phyloP scores from a whole-genome alignment of 306 rosid genomes.

The Abrus precatorius region DNA sequence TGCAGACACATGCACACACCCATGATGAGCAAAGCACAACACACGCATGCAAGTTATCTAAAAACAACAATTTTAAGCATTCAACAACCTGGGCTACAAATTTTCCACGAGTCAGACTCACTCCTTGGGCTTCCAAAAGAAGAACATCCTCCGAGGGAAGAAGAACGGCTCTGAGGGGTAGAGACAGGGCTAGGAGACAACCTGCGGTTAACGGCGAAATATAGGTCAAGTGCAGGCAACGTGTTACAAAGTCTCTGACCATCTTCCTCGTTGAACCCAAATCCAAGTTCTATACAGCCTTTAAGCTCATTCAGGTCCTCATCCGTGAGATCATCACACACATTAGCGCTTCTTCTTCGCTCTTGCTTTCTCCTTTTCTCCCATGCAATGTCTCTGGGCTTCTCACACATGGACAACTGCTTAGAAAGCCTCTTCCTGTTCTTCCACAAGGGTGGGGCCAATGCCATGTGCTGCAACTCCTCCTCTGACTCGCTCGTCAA shows the following conservation, averaged over 20 bases:
- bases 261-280: constrained; percentile 94
- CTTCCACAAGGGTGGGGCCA: constrained; percentile 59
- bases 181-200: constrained; percentile 74
- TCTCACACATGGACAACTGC: constrained; percentile 80
- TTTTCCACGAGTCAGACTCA: constrained; percentile 82
- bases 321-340: constrained; percentile 63
- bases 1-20: constrained; percentile 35
- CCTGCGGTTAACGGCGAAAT: constrained; percentile 86
- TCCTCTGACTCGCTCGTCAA: constrained; percentile 51
- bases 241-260: constrained; percentile 76
- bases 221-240: constrained; percentile 94
- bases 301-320: constrained; percentile 85
- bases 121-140: constrained; percentile 69
- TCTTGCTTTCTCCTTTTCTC: constrained; percentile 80
- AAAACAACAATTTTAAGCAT: neutral
- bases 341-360: constrained; percentile 44
- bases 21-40: neutral
- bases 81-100: constrained; percentile 81
- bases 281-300: constrained; percentile 91
- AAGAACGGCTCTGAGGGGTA: constrained; percentile 68
- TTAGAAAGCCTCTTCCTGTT: constrained; percentile 62
- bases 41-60: neutral
- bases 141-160: constrained; percentile 66
- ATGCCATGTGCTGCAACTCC: constrained; percentile 63
- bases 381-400: constrained; percentile 80